Evolutionary conservation across 2,329 filamentous ascomycete genomes (phyloP).

Genomic region (Colletotrichum spaethianum): DNA sequence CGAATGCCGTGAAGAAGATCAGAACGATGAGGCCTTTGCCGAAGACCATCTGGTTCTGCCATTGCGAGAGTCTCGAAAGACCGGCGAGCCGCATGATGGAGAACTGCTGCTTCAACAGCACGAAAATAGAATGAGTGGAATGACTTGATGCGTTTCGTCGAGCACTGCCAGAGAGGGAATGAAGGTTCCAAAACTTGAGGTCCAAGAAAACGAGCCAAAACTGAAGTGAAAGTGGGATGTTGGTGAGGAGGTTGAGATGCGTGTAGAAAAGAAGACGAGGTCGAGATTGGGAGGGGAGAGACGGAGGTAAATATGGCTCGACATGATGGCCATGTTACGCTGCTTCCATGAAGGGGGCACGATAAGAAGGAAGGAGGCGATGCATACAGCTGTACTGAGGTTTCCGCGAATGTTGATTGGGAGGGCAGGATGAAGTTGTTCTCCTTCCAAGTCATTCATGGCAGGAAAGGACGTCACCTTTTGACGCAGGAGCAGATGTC

Average conservation of each 20-base stretch:
- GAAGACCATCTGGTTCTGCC: conserved; percentile 6
- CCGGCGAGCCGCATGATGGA: conserved; percentile 21
- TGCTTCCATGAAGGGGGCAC: neutral
- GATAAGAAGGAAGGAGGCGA: neutral
- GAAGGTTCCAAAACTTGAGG: conserved; percentile 36
- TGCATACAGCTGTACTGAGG: neutral
- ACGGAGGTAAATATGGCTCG: neutral
- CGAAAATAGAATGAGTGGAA: conserved; percentile 24
- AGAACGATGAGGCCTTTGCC: conserved; percentile 18
- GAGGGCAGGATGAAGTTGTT: neutral
- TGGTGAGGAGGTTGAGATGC: conserved; percentile 19
- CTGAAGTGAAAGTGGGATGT: conserved; percentile 36
- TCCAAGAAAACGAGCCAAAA: conserved; percentile 41
- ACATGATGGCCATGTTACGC: neutral
- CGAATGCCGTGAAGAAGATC: conserved; percentile 17
- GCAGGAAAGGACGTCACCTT: neutral
- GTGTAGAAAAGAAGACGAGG: conserved; percentile 12
- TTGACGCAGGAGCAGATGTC: neutral
- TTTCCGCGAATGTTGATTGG: neutral
- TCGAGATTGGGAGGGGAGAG: neutral
- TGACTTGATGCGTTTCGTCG: conserved; percentile 19
- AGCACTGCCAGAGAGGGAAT: conserved; percentile 31
- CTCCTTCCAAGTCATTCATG: neutral
- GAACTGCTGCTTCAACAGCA: neutral
- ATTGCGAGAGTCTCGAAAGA: conserved; percentile 7